Evolutionary conservation across 2,329 filamentous ascomycete species (phyloP).

Genomic region (Remersonia thermophila): DNA sequence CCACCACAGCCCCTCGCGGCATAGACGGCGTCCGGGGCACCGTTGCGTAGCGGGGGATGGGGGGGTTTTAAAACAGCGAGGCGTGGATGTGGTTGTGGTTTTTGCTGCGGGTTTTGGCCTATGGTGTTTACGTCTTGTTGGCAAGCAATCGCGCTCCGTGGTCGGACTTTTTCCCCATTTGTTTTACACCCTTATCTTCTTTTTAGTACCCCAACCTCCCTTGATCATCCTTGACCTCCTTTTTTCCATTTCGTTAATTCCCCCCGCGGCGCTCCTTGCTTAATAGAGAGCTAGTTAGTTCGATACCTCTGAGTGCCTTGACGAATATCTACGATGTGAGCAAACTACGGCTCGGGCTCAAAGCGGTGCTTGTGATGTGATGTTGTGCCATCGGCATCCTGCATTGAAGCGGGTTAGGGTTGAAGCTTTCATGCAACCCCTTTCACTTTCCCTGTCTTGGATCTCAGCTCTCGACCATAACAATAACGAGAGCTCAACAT

Average conservation of each 20-base stretch:
- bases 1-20: slow-evolving; percentile 6
- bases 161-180: slow-evolving; percentile 29
- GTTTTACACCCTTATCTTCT: slow-evolving; percentile 24
- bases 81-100: slow-evolving; percentile 15
- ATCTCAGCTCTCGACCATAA: no score
- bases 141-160: slow-evolving; percentile 27
- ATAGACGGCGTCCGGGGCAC: slow-evolving; percentile 7
- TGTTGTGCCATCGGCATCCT: no score
- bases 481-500: no score
- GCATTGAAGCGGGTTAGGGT: no score
- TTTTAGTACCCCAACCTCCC: slow-evolving; percentile 30
- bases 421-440: no score
- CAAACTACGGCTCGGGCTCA: no score
- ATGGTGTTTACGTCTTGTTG: slow-evolving; percentile 27
- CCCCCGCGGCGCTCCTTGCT: slow-evolving; percentile 20
- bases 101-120: slow-evolving; percentile 19
- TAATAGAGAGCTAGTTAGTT: slow-evolving; percentile 31
- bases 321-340: slow-evolving; percentile 21
- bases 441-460: no score
- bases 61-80: slow-evolving; percentile 13
- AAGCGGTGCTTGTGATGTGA: no score
- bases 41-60: slow-evolving; percentile 11
- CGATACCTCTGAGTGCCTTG: slow-evolving; percentile 25
- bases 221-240: slow-evolving; percentile 16
- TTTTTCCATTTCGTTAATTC: slow-evolving; percentile 20